A percentile compares a stretch with the other conserved stretches of the same genome.
Conservation (phyloP, 495 filamentous ascomycete genomes). For the Saxophila tyrrhenica region DNA sequence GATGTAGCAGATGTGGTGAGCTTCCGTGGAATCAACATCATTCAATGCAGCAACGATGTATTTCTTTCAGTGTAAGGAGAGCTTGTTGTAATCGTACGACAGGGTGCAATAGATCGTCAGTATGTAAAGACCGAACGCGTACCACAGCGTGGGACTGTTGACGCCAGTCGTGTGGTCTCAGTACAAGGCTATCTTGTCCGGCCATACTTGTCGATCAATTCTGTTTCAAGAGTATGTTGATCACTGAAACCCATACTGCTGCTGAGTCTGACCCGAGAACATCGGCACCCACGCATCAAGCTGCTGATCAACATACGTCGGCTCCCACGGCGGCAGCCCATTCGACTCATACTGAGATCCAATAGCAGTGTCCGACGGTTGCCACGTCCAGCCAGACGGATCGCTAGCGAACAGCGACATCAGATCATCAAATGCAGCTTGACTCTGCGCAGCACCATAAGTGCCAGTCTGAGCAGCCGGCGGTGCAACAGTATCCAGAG, state of each 20-base stretch:
- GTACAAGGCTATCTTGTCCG: no score
- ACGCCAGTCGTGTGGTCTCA: no score
- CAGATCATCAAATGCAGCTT: neutral
- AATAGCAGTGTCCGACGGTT: neutral
- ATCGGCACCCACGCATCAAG: neutral
- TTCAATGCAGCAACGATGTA: no score
- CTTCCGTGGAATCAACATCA: no score
- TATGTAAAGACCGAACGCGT: no score
- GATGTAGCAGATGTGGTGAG: no score
- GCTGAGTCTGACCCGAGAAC: neutral
- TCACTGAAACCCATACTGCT: neutral
- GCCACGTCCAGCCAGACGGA: neutral
- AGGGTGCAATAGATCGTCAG: no score
- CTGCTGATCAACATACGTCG: slow-evolving; percentile 1
- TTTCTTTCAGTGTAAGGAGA: no score
- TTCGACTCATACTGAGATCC: neutral
- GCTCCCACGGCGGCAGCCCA: slow-evolving; percentile 1
- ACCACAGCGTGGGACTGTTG: no score
- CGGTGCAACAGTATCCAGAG: neutral
- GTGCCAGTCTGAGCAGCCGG: neutral
- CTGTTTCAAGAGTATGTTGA: no score
- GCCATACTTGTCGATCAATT: no score
- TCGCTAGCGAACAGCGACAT: slow-evolving; percentile 1
- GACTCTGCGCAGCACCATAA: neutral
- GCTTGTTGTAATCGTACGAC: no score